These are phyloP conservation scores for Isoetes taiwanensis DNA, from an alignment of 75 land plant genomes.

Conservation along the genomic window DNA sequence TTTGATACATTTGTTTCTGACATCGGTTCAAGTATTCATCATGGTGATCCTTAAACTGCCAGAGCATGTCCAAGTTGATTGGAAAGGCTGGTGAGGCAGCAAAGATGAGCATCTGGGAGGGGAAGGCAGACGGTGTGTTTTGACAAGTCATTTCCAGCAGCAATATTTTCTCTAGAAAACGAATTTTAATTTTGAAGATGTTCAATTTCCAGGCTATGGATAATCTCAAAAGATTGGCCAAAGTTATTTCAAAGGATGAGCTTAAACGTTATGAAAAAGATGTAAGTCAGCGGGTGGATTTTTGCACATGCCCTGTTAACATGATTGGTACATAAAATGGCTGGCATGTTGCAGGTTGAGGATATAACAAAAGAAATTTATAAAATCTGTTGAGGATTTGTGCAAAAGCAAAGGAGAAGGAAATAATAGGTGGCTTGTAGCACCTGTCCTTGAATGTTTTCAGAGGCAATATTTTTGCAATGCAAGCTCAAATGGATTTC, in stretches of 20 bases:
- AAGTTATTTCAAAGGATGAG: constrained; percentile 63
- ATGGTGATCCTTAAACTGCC: not conserved
- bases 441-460: too few relatives aligned
- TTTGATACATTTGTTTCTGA: not conserved
- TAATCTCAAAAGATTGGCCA: constrained; percentile 43
- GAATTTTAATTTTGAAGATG: not conserved
- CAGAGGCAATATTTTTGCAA: too few relatives aligned
- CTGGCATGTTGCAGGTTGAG: constrained; percentile 49
- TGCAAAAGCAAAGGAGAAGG: constrained; percentile 94
- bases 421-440: constrained; percentile 33
- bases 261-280: constrained; percentile 81
- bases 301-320: not conserved
- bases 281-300: constrained; percentile 20
- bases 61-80: constrained; percentile 76
- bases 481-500: too few relatives aligned
- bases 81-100: constrained; percentile 74
- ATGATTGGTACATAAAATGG: not conserved
- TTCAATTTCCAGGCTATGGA: constrained; percentile 68
- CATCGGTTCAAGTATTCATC: not conserved
- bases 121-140: constrained; percentile 74
- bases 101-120: constrained; percentile 83
- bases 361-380: constrained; percentile 81
- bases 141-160: not conserved
- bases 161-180: not conserved
- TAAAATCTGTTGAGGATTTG: constrained; percentile 81